These are phyloP conservation scores for Oleoguttula mirabilis DNA, from an alignment of 495 filamentous ascomycete species.

Conservation along the genomic window DNA sequence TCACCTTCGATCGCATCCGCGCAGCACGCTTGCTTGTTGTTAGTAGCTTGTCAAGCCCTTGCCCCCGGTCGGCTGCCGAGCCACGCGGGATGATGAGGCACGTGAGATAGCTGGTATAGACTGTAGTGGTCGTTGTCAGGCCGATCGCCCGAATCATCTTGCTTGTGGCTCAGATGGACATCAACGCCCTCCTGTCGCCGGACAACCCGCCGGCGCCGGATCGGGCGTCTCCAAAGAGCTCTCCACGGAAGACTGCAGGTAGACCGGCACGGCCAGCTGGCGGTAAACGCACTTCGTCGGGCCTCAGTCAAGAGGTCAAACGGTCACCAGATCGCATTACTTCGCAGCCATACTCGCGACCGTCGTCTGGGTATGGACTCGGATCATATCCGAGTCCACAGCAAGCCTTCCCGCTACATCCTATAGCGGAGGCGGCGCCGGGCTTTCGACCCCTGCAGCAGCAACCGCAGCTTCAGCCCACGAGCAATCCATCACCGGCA, in stretches of 20 bases:
- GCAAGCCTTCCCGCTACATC: constrained; percentile 20
- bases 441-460: constrained; percentile 8
- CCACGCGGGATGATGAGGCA: too few species aligned
- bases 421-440: constrained; percentile 18
- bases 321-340: constrained; percentile 23
- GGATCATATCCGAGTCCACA: constrained; percentile 10
- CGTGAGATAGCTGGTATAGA: too few species aligned
- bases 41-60: too few species aligned
- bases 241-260: constrained; percentile 24
- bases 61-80: too few species aligned
- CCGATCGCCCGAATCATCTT: too few species aligned
- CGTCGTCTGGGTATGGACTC: neutral
- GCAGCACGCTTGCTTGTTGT: too few species aligned
- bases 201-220: constrained; percentile 46
- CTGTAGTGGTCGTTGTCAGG: too few species aligned
- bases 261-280: constrained; percentile 22
- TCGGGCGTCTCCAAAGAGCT: constrained; percentile 25
- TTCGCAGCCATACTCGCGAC: neutral
- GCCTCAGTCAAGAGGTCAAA: constrained; percentile 31
- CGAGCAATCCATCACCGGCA: constrained; percentile 19
- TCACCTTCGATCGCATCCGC: too few species aligned
- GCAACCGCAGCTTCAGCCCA: neutral
- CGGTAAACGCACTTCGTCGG: constrained; percentile 24
- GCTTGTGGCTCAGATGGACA: constrained; percentile 63
- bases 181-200: constrained; percentile 59